Conservation (phyloP, 345 rosid species). For the Erysimum cheiranthoides region DNA sequence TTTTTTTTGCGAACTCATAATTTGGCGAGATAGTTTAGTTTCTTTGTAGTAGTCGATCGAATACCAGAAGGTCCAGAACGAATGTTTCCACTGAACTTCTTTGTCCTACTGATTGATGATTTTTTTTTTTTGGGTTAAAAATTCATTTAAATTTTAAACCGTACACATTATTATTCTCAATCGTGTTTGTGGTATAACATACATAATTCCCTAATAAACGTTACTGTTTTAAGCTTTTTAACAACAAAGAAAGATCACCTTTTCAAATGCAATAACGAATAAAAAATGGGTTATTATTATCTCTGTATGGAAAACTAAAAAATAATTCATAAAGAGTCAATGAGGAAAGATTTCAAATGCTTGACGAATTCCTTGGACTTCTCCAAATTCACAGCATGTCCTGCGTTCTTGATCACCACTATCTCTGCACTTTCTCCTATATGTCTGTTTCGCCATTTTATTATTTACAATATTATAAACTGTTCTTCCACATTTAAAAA, state of each 20-base stretch:
- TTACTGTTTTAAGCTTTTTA: background rate
- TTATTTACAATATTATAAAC: background rate
- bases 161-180: too few relatives aligned
- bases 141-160: too few relatives aligned
- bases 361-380: constrained; percentile 56
- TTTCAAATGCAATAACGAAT: background rate
- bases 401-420: constrained; percentile 68
- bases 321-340: constrained; percentile 30
- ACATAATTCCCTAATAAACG: background rate
- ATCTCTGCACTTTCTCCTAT: constrained; percentile 65
- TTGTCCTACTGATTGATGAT: too few relatives aligned
- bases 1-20: too few relatives aligned
- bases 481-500: background rate
- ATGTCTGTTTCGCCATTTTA: constrained; percentile 49
- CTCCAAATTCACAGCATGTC: constrained; percentile 66
- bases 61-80: too few relatives aligned
- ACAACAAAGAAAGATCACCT: background rate
- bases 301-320: background rate
- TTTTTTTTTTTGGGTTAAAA: too few relatives aligned
- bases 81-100: too few relatives aligned
- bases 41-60: too few relatives aligned
- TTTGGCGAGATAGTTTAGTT: too few relatives aligned
- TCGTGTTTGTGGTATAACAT: background rate
- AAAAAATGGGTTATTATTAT: background rate
- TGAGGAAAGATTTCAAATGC: constrained; percentile 53